These are phyloP conservation scores for Fusarium lateritium DNA, from an alignment of 2,329 filamentous ascomycete species.

Conservation along the genomic window DNA sequence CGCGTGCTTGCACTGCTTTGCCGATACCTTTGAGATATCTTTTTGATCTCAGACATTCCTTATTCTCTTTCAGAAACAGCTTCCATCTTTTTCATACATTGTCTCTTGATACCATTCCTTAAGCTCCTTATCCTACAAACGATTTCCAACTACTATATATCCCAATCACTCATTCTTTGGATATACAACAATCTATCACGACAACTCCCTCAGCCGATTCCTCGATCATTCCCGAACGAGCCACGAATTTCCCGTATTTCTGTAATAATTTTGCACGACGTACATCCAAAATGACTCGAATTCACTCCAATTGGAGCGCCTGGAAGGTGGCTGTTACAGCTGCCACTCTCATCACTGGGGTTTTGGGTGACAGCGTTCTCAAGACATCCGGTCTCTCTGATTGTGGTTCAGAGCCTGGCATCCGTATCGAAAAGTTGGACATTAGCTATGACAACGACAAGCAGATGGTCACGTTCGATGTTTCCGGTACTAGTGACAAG, in stretches of 20 bases:
- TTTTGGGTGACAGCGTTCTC: slow-evolving; percentile 78
- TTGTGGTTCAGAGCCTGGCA: slow-evolving; percentile 69
- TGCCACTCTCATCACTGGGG: slow-evolving; percentile 60
- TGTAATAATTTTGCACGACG: slow-evolving; percentile 37
- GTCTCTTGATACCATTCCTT: slow-evolving; percentile 48
- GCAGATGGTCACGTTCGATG: slow-evolving; percentile 83
- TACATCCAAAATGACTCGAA: slow-evolving; percentile 53
- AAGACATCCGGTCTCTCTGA: slow-evolving; percentile 85
- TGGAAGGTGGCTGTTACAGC: slow-evolving; percentile 54
- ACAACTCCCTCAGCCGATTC: slow-evolving; percentile 35
- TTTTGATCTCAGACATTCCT: slow-evolving; percentile 39
- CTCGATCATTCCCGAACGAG: slow-evolving; percentile 39
- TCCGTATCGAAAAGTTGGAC: slow-evolving; percentile 81
- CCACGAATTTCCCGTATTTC: slow-evolving; percentile 46
- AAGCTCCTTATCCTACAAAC: slow-evolving; percentile 29
- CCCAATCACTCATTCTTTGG: slow-evolving; percentile 19
- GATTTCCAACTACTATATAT: slow-evolving; percentile 28
- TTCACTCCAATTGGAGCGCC: slow-evolving; percentile 49
- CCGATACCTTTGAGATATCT: slow-evolving; percentile 42
- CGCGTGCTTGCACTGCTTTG: slow-evolving; percentile 50
- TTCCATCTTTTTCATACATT: slow-evolving; percentile 21
- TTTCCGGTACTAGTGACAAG: slow-evolving; percentile 81
- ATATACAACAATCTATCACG: slow-evolving; percentile 40
- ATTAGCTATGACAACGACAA: slow-evolving; percentile 84
- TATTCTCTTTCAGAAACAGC: slow-evolving; percentile 28